Evolutionary conservation across 768 basidiomycete species (phyloP), one percentile per base, ranked within the genome.

Genomic region (Kwoniella dendrophila): DNA sequence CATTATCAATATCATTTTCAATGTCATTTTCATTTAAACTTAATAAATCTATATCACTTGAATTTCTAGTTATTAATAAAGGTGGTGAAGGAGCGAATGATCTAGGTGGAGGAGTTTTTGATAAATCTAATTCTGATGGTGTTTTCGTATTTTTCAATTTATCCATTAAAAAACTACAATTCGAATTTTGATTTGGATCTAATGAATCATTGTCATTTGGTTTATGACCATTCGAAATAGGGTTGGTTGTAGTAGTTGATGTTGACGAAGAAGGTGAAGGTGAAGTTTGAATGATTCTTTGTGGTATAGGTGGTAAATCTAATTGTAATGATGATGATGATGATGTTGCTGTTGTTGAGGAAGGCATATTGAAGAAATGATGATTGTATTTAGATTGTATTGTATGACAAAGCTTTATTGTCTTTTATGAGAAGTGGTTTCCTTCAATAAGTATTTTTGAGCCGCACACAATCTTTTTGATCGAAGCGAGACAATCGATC

Each of bases 61-160:
- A 22, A 50, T 26, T 48, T 16, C 34, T 38, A 8, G 22, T n/a
- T 45, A 62, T n/a, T 26, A 56, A 63, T 5, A 58, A 56, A 4
- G 68, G 65, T 30, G 62, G 61, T 2, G 58, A 47, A 0, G 69
- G 69, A 22, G 64, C 63, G 16, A 70, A 54, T 20, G 55, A 64
- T 33, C 51, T 63, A 8, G 69, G 62, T 40, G 65, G 58, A 11
- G 69, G 69, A 14, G 67, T 69, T 1, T 44, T 44, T 11, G 41
- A 11, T 18, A 58, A 27, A 27, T 58, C 56, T 11, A 58, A 29
- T 36, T 58, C 56, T 12, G 44, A 50, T 6, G 56, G 45, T 7
- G 45, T 58, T 22, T 8, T 33, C n/a, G 12, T 18, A n/a, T n/a
- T 29, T 16, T 14, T 20, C 32, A 51, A 33, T 18, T 12, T 7